These are phyloP conservation scores for Trichophyton schoenleinii DNA, from an alignment of 2,329 filamentous ascomycete species.

Conservation along the genomic window DNA sequence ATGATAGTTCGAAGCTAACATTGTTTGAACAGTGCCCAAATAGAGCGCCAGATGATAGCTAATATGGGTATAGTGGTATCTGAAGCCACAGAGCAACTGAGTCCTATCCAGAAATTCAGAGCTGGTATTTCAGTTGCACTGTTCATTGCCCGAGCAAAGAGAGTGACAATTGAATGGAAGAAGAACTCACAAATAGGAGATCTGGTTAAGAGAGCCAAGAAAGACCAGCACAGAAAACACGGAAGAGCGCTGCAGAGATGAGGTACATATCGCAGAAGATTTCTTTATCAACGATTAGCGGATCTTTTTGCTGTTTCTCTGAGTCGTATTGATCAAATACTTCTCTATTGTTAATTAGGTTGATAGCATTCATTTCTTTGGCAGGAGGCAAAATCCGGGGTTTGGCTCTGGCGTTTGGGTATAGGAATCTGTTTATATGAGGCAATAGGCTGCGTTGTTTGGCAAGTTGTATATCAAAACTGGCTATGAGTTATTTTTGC, in stretches of 20 bases:
- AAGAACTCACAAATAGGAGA: constrained; percentile 33
- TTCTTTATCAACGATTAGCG: neutral
- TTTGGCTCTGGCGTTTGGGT: neutral
- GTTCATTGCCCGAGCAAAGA: constrained; percentile 35
- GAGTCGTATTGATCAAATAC: neutral
- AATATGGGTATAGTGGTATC: constrained; percentile 58
- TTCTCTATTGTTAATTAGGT: neutral
- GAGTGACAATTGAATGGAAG: constrained; percentile 34
- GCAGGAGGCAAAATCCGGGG: neutral
- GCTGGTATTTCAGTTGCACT: constrained; percentile 32
- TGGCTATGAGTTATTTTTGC: neutral
- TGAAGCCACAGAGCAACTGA: constrained; percentile 18
- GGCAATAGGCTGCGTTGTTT: neutral
- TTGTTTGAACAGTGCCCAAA: constrained; percentile 58
- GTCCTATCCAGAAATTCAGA: constrained; percentile 31
- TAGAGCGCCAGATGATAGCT: constrained; percentile 73
- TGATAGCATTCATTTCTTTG: neutral
- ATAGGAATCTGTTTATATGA: neutral
- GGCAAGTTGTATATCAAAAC: neutral
- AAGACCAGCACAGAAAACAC: constrained; percentile 20
- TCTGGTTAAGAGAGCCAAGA: constrained; percentile 31
- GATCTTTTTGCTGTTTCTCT: neutral
- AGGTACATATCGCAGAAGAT: neutral
- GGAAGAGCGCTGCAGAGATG: constrained; percentile 21
- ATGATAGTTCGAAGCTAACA: constrained; percentile 7